Evolutionary conservation across 768 basidiomycete genomes (phyloP), one percentile per base, ranked within the genome.

Genomic region (Suillus placidus): DNA sequence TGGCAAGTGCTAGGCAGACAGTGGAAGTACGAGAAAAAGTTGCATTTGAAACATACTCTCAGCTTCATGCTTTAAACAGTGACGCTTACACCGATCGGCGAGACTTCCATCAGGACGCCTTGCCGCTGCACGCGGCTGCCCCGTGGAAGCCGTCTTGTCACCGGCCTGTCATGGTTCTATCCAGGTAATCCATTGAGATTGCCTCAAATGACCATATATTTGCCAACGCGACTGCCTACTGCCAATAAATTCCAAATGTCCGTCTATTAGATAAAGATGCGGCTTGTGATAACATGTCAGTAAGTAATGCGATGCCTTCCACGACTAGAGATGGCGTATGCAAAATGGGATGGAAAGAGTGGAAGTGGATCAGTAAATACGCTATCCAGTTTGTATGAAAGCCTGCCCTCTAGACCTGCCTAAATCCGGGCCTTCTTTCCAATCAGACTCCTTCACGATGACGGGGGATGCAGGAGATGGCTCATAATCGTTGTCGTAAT

Each of bases 261-360:
- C 76, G 75, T 70, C 73, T 64, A 76, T 75, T 75, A 76, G 73
- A 78, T 76, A 77, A 77, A 75, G 68, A 68, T 61, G 69, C 63
- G 14, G 68, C 61, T 62, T 62, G 68, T 60, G 73, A 68, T 68
- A 69, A 60, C 68, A 67, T 72, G 58, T 60, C 58, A 70, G 68
- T 67, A 61, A 66, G 66, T 57, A 66, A 18, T 62, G 72, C 73
- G 61, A 71, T 74, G 68, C 71, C 69, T 67, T 76, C 67, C 66
- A 69, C 40, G 32, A 60, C 58, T 32, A 68, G 66, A 58, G 58
- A 61, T 67, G 35, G 43, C 62, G 63, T 64, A 66, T 65, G 64
- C 42, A 54, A 60, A 65, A 47, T 63, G 65, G 65, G 64, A 64
- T 64, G 14, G 32, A 69, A 63, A 34, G 54, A 68, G 34, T 60